Percentiles rank a stretch among this genome's conserved stretches.
phyloP scores from a whole-genome alignment of 2,329 filamentous ascomycete genomes.

The Fusarium aywerte region DNA sequence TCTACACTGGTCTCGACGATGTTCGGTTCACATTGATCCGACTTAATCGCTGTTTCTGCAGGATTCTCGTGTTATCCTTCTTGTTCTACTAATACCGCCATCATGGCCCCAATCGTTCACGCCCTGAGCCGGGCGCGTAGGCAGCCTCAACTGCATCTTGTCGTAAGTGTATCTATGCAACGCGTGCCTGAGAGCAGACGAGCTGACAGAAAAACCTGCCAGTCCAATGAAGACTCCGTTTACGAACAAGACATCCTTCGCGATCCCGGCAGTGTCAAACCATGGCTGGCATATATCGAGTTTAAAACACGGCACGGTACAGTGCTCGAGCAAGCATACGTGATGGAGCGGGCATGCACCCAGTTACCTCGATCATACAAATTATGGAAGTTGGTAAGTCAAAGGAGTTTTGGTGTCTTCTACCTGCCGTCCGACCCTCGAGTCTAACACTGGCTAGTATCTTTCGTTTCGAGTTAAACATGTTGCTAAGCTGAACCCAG shows the following conservation, averaged over 20 bases:
- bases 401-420: neutral
- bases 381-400: conserved; percentile 87
- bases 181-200: neutral
- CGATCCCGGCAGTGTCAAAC: conserved; percentile 85
- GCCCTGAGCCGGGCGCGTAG: conserved; percentile 53
- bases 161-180: conserved; percentile 53
- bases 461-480: conserved; percentile 86
- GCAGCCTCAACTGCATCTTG: conserved; percentile 60
- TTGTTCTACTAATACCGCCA: neutral
- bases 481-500: conserved; percentile 83
- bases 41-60: neutral
- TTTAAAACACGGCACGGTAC: conserved; percentile 91
- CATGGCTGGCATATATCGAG: conserved; percentile 94
- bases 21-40: conserved; percentile 37
- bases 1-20: conserved; percentile 36
- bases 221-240: conserved; percentile 88
- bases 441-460: conserved; percentile 65
- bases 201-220: conserved; percentile 45
- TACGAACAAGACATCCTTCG: conserved; percentile 97
- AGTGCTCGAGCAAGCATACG: conserved; percentile 82
- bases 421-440: neutral
- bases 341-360: conserved; percentile 89
- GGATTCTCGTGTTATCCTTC: conserved; percentile 17
- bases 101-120: conserved; percentile 41
- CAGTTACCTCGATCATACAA: conserved; percentile 96